Percentiles rank a stretch among this genome's conserved stretches.
phyloP scores from a whole-genome alignment of 306 rosid genomes.

The Trifolium repens region DNA sequence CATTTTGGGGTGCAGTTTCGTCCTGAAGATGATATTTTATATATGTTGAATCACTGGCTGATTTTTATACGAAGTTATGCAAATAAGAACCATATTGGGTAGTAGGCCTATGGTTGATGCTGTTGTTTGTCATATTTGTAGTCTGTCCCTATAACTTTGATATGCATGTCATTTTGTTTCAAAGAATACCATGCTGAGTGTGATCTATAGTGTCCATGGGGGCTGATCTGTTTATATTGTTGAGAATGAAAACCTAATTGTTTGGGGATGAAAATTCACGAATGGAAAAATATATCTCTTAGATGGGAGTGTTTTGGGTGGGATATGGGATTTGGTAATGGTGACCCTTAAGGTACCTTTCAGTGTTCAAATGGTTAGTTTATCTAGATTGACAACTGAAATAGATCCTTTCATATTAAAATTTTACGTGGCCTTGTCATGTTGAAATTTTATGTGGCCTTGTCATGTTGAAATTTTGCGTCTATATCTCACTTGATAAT shows the following conservation, averaged over 20 bases:
- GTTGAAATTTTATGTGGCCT: constrained; percentile 4
- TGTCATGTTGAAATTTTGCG: constrained; percentile 5
- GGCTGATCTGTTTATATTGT: not conserved
- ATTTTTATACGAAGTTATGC: not conserved
- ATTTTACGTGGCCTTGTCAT: constrained; percentile 5
- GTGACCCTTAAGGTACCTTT: constrained; percentile 10
- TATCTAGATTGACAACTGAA: constrained; percentile 6
- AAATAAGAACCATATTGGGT: constrained; percentile 7
- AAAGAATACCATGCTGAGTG: not conserved
- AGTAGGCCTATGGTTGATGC: not conserved
- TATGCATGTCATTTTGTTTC: constrained; percentile 9
- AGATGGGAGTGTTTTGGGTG: constrained; percentile 14
- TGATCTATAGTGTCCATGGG: not conserved
- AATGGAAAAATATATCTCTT: constrained; percentile 1
- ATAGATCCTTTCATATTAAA: not conserved
- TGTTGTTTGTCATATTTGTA: not conserved
- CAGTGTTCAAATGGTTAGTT: constrained; percentile 14
- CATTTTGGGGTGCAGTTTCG: constrained; percentile 14
- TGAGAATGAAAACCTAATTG: constrained; percentile 24
- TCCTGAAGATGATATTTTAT: constrained; percentile 20
- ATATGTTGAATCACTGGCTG: constrained; percentile 26
- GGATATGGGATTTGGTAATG: constrained; percentile 27
- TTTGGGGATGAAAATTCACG: not conserved
- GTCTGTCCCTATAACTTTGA: not conserved
- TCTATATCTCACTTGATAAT: not conserved